Conservation (phyloP, 176 grass and related monocot species). For the Oryza australiensis region DNA sequence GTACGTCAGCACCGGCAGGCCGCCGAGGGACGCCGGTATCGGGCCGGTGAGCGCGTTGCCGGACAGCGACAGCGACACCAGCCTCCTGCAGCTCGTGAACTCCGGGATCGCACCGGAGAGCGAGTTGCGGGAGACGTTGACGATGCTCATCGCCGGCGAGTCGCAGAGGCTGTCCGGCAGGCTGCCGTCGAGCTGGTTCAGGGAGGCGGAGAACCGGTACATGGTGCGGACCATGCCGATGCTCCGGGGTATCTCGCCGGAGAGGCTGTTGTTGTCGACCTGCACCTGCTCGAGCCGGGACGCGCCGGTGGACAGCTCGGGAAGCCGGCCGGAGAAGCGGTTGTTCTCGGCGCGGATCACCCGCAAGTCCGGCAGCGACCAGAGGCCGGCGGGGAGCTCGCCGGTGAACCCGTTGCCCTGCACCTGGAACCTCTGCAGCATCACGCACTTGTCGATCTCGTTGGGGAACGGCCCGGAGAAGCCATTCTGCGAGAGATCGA, state of each 20-base stretch:
- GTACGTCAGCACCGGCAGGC: constrained; percentile 73
- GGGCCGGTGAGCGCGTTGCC: constrained; percentile 60
- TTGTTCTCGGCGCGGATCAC: constrained; percentile 67
- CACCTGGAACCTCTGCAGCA: constrained; percentile 67
- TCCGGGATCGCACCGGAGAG: constrained; percentile 57
- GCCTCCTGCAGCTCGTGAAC: constrained; percentile 56
- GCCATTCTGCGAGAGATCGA: constrained; percentile 64
- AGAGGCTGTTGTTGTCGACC: constrained; percentile 75
- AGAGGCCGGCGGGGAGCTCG: constrained; percentile 58
- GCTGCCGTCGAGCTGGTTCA: constrained; percentile 57
- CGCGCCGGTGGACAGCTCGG: constrained; percentile 29
- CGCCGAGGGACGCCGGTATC: constrained; percentile 61
- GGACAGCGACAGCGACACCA: constrained; percentile 69
- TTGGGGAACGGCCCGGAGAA: constrained; percentile 61
- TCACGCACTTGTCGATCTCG: constrained; percentile 44
- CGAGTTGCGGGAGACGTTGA: constrained; percentile 68
- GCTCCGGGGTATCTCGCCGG: constrained; percentile 49
- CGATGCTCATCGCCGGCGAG: constrained; percentile 70
- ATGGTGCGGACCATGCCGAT: constrained; percentile 60
- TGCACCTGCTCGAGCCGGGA: constrained; percentile 76
- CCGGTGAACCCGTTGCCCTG: constrained; percentile 66
- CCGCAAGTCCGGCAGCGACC: constrained; percentile 64
- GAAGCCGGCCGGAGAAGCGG: constrained; percentile 51
- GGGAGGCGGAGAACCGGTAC: constrained; percentile 75
- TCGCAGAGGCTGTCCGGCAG: constrained; percentile 66